These are phyloP conservation scores for Ilex paraguariensis DNA, from an alignment of 305 asterid genomes.

Conservation along the genomic window DNA sequence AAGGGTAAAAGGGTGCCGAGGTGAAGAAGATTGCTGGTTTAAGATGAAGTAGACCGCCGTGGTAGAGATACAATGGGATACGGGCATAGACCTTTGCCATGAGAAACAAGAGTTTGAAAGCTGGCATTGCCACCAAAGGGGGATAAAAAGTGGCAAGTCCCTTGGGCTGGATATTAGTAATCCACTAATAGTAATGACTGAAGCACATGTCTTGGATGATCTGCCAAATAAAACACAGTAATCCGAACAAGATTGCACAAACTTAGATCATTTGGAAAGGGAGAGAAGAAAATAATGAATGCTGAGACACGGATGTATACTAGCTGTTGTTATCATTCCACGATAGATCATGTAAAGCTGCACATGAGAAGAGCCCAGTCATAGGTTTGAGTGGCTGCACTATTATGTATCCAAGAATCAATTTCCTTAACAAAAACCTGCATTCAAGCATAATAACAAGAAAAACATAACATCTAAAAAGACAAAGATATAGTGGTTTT, in stretches of 20 bases:
- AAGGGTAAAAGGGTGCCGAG: too few species aligned
- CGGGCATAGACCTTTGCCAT: too few species aligned
- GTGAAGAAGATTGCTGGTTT: too few species aligned
- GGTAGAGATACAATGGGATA: too few species aligned
- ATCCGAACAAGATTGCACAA: too few species aligned
- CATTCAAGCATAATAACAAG: slow-evolving; percentile 9
- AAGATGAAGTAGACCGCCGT: too few species aligned
- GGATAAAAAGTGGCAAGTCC: slow-evolving; percentile 94
- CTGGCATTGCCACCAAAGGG: slow-evolving; percentile 68
- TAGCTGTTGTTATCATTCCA: slow-evolving; percentile 89
- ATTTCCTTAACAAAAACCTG: slow-evolving; percentile 69
- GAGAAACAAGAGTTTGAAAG: too few species aligned
- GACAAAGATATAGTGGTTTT: too few species aligned
- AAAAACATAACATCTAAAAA: too few species aligned
- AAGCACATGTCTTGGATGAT: slow-evolving; percentile 96
- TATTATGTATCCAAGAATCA: slow-evolving; percentile 25
- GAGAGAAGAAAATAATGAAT: slow-evolving; percentile 11
- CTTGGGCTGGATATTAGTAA: slow-evolving; percentile 80
- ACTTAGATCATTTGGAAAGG: not conserved
- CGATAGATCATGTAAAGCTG: slow-evolving; percentile 95
- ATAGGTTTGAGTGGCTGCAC: slow-evolving; percentile 15
- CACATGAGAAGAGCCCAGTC: slow-evolving; percentile 19
- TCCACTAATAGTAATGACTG: slow-evolving; percentile 86
- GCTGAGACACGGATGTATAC: slow-evolving; percentile 24
- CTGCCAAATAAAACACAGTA: slow-evolving; percentile 9